phyloP scores from a whole-genome alignment of 208 protist species.

The Lotmaria passim region DNA sequence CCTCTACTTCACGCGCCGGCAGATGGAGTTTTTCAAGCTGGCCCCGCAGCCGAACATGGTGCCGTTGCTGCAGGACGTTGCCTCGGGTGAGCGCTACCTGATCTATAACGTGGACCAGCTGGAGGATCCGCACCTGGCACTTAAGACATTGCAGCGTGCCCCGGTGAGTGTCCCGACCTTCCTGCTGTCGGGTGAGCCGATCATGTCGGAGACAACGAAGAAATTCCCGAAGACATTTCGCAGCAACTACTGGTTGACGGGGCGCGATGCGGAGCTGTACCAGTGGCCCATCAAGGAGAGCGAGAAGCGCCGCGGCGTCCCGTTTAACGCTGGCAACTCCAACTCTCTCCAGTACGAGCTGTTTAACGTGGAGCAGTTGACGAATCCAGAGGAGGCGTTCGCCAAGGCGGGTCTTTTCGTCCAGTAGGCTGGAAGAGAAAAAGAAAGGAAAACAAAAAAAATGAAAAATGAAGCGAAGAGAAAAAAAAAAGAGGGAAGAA shows the following conservation, averaged over 20 bases:
- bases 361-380: slow-evolving; percentile 91
- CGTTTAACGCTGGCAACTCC: slow-evolving; percentile 54
- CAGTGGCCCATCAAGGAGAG: slow-evolving; percentile 86
- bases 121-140: slow-evolving; percentile 81
- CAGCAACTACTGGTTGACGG: slow-evolving; percentile 91
- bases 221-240: slow-evolving; percentile 76
- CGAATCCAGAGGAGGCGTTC: slow-evolving; percentile 86
- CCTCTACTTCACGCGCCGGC: slow-evolving; percentile 85
- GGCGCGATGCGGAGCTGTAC: slow-evolving; percentile 85
- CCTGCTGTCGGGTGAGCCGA: slow-evolving; percentile 83
- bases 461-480: neutral
- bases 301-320: slow-evolving; percentile 80
- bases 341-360: slow-evolving; percentile 76
- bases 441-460: neutral
- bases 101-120: slow-evolving; percentile 92
- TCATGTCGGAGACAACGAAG: slow-evolving; percentile 70
- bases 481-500: neutral
- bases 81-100: slow-evolving; percentile 71
- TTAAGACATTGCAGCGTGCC: slow-evolving; percentile 81
- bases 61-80: slow-evolving; percentile 72
- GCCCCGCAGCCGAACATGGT: slow-evolving; percentile 60
- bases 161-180: slow-evolving; percentile 83
- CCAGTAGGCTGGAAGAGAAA: slow-evolving; percentile 72
- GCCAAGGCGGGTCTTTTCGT: slow-evolving; percentile 82
- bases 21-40: slow-evolving; percentile 88